Base-by-base conservation (phyloP, 163 green algal species). In the Trebouxiophyceae sp. region DNA sequence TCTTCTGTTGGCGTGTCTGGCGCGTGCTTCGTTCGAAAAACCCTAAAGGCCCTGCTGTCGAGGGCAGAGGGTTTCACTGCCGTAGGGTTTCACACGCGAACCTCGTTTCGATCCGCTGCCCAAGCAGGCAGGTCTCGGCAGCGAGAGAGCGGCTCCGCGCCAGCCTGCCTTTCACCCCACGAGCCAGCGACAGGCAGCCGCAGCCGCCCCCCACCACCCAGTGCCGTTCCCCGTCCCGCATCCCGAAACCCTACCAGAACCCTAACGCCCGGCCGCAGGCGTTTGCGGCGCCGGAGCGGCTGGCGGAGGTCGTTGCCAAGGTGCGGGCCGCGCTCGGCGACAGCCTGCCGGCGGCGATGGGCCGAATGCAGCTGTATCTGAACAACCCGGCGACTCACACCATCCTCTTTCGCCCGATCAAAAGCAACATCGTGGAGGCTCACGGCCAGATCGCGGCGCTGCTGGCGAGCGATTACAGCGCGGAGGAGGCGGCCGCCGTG, bases 401-500 rank as follows among this genome's bases (percentile, higher is more conserved):
- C 44, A 89, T 95, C 56, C 78, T 99, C 56, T 90, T 95, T 65
- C 92, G 89, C 62, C 94, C 94, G 33, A 92, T 99, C 73, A 92
- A 93, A 70, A 85, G 69, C 59, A 98, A 97, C 69, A 89, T 98
- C 33, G 73, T 81, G 4, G 92, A 98, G 72, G 90, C 92, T 7
- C 87, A 97, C 66, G 66, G 54, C 20, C 81, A 86, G 62, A 82
- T 87, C 66, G 72, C 72, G 5, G 60, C 60, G 19, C 67, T 87
- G 45, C 57, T 85, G 57, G 71, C 80, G 20, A 28, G 62, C 2
- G 88, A 93, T 56, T 96, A 94, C 73, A 68, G 66, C 0, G 6
- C 77, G 0, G 84, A 91, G 30, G 87, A 95, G 66, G 79, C 71
- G 1, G 73, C 75, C 1, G 32, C 46, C 12, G 78, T 90, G 16